Conservation (phyloP, 208 protist genomes). For the Histomonas meleagridis region DNA sequence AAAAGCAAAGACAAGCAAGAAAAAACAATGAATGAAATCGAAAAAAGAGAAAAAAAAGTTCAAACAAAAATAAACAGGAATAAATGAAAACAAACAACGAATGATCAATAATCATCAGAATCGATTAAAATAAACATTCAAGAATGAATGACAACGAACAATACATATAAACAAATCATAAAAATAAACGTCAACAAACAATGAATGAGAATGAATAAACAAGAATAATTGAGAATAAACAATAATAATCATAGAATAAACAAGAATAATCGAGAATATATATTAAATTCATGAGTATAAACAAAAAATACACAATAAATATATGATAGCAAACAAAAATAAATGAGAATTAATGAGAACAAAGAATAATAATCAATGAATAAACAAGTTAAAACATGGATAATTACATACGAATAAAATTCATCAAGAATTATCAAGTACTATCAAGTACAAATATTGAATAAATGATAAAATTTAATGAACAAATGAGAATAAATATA, state of each 20-base stretch:
- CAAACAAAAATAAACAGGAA: slow-evolving; percentile 38
- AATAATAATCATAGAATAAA: slow-evolving; percentile 28
- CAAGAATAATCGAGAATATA: slow-evolving; percentile 27
- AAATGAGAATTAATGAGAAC: slow-evolving; percentile 21
- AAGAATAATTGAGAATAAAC: slow-evolving; percentile 36
- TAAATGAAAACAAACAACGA: slow-evolving; percentile 17
- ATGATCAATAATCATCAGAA: slow-evolving; percentile 13
- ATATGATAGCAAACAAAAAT: slow-evolving; percentile 19
- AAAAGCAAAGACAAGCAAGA: slow-evolving; percentile 22
- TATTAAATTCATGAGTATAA: slow-evolving; percentile 28
- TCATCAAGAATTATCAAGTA: not conserved
- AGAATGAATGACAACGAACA: slow-evolving; percentile 7
- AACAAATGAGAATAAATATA: too few relatives aligned
- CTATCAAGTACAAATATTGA: too few relatives aligned
- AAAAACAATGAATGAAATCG: too few relatives aligned
- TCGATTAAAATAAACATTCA: not conserved
- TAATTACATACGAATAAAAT: slow-evolving; percentile 21
- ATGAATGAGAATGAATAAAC: not conserved
- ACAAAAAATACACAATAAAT: slow-evolving; percentile 13
- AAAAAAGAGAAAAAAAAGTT: too few relatives aligned
- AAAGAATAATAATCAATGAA: slow-evolving; percentile 28
- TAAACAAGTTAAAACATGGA: slow-evolving; percentile 22
- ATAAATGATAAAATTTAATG: too few relatives aligned
- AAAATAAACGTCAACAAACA: slow-evolving; percentile 11
- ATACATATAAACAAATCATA: slow-evolving; percentile 29